Conservation (phyloP, 495 filamentous ascomycete species). For the Aspergillus bridgeri region DNA sequence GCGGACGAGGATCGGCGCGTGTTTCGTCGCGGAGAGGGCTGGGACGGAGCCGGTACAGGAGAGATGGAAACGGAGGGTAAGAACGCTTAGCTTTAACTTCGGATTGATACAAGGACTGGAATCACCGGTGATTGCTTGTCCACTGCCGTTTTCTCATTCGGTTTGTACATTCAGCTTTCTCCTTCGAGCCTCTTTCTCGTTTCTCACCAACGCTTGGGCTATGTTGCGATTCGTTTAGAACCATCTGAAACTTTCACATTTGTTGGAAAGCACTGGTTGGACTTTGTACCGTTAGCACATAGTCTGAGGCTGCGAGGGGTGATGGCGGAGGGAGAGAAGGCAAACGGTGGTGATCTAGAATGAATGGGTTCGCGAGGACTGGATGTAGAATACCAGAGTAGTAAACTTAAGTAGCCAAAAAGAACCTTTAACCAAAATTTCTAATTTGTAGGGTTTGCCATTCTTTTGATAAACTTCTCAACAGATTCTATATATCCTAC, state of each 20-base stretch:
- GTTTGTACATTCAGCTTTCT: background rate
- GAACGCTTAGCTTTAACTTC: conserved; percentile 12
- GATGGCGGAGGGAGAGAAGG: background rate
- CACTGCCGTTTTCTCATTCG: background rate
- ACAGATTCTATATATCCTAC: background rate
- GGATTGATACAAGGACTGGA: background rate
- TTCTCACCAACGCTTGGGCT: background rate
- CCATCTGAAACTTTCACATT: background rate
- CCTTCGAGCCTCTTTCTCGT: background rate
- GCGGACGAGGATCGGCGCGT: conserved; percentile 17
- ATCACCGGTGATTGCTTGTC: background rate
- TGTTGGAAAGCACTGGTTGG: background rate
- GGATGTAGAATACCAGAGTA: too few relatives aligned
- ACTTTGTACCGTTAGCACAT: background rate
- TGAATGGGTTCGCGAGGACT: background rate
- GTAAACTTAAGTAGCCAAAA: background rate
- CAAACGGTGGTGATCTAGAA: background rate
- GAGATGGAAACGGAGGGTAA: conserved; percentile 33
- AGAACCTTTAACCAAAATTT: background rate
- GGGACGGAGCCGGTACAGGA: conserved; percentile 31
- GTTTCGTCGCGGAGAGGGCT: conserved; percentile 36
- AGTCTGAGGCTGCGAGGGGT: background rate
- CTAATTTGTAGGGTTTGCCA: background rate
- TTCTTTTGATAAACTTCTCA: background rate
- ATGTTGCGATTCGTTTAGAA: background rate